Base-by-base conservation (phyloP, 2,329 filamentous ascomycete species). In the Talaromyces atroroseus region DNA sequence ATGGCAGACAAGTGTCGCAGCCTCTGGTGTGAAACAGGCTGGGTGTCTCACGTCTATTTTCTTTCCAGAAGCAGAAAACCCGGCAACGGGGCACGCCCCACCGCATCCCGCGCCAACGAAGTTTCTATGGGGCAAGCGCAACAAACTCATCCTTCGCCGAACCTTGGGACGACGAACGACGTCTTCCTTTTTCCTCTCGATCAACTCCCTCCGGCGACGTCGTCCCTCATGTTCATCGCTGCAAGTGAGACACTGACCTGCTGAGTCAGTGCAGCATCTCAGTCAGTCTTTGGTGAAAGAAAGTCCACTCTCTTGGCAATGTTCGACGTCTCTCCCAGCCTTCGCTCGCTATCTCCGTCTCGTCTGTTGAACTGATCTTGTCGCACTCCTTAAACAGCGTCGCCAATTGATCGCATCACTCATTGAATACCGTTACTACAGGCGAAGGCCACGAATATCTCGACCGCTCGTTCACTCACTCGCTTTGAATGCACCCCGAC, bases 361-460 rank as follows among this genome's bases (percentile, higher is more conserved):
- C 18, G 36, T 42, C 14, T 11, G 32, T 45, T 56, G 47, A 40
- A 29, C 47, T 34, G 49, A 21, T 26, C 54, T 23, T 47, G 42
- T 42, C 49, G 54, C 48, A 51, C 50, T 21, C 26, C 44, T 53
- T 12, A 7, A 48, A 55, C 23, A 18, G 23, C 23, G n/a, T 48
- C 52, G 7, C 44, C 45, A 20, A 20, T 40, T 34, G 42, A 38
- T 44, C 34, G 6, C 44, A 8, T 42, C 36, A 18, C 36, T 52
- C 24, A 29, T 18, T 3, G 12, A 14, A 45, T 36, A 2, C 20
- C 6, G 40, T 18, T 18, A 14, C 40, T 12, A 12, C 10, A 7
- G 18, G 3, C 40, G 40, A 44, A 21, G 8, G 18, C 23, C 40
- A 42, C 40, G 8, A 18, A 23, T 10, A 10, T 44, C n/a, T 14